A percentile compares a stretch with the other conserved stretches of the same genome.
phyloP scores from a whole-genome alignment of 352 stramenopile species.

The Globisporangium polare region DNA sequence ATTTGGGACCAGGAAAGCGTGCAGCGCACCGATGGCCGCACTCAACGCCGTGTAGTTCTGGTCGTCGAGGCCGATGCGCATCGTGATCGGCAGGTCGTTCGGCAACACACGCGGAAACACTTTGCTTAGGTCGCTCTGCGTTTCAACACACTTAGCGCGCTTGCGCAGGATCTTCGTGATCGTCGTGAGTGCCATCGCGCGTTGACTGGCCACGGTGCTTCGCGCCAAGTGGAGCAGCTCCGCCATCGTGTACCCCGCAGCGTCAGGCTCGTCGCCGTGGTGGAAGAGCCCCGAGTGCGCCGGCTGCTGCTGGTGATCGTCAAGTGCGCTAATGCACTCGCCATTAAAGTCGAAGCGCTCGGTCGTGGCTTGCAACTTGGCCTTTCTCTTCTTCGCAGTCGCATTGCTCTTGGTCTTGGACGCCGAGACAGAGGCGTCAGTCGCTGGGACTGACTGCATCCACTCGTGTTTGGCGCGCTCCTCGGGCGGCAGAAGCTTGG shows the following conservation, averaged over 20 bases:
- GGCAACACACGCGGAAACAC: conserved; percentile 31
- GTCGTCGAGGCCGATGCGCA: conserved; percentile 56
- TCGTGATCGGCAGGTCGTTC: conserved; percentile 38
- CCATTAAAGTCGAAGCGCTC: conserved; percentile 76
- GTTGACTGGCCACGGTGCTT: conserved; percentile 68
- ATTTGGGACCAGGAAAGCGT: conserved; percentile 48
- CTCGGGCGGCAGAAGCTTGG: conserved; percentile 45
- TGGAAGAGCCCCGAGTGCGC: conserved; percentile 74
- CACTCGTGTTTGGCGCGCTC: conserved; percentile 77
- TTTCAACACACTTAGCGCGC: conserved; percentile 27
- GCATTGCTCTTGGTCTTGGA: conserved; percentile 4
- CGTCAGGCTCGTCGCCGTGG: conserved; percentile 69
- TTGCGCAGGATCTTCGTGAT: conserved; percentile 61
- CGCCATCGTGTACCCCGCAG: conserved; percentile 64
- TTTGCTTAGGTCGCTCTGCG: conserved; percentile 6
- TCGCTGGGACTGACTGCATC: conserved; percentile 36
- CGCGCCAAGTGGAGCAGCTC: conserved; percentile 72
- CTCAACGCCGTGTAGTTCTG: conserved; percentile 61
- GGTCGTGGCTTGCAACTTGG: conserved; percentile 26
- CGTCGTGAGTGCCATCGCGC: conserved; percentile 55
- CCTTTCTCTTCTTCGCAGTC: conserved; percentile 14
- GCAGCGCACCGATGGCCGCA: conserved; percentile 40
- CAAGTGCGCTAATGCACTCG: conserved; percentile 16
- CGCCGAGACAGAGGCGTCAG: not conserved
- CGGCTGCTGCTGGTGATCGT: conserved; percentile 18